Evolutionary conservation across 2,329 filamentous ascomycete species (phyloP).

Genomic region (Verticillium isaacii): DNA sequence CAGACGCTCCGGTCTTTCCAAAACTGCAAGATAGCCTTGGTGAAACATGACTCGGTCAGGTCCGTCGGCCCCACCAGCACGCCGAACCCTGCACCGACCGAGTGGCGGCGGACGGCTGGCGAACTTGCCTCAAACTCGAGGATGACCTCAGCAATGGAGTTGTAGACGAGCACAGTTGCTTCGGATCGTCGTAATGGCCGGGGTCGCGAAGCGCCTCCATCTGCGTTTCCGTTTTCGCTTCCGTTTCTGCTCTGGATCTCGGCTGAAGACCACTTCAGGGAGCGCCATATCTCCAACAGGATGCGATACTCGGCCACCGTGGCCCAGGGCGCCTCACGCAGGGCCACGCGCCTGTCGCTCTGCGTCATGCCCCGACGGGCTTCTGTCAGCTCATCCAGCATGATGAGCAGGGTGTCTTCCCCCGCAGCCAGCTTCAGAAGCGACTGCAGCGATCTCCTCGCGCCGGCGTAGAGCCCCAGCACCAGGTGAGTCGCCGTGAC

Average conservation of each 20-base stretch:
- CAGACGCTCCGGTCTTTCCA: slow-evolving; percentile 13
- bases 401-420: slow-evolving; percentile 20
- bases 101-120: not conserved
- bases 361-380: slow-evolving; percentile 11
- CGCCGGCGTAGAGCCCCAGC: slow-evolving; percentile 18
- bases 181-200: slow-evolving; percentile 15
- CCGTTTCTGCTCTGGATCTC: slow-evolving; percentile 15
- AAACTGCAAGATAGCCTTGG: slow-evolving; percentile 11
- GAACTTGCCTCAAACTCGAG: not conserved
- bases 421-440: slow-evolving; percentile 15
- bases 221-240: not conserved
- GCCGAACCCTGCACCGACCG: slow-evolving; percentile 4
- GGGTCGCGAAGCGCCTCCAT: slow-evolving; percentile 11
- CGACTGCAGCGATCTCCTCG: slow-evolving; percentile 19
- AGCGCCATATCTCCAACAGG: slow-evolving; percentile 23
- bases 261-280: slow-evolving; percentile 18
- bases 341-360: slow-evolving; percentile 5
- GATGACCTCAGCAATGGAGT: slow-evolving; percentile 17
- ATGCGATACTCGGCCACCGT: slow-evolving; percentile 21
- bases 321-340: slow-evolving; percentile 23
- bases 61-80: slow-evolving; percentile 7
- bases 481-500: slow-evolving; percentile 24
- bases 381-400: slow-evolving; percentile 21
- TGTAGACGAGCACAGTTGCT: slow-evolving; percentile 18
- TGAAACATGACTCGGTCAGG: slow-evolving; percentile 10